phyloP scores from a whole-genome alignment of 129 eudicot species.

The Kitagawia praeruptora region DNA sequence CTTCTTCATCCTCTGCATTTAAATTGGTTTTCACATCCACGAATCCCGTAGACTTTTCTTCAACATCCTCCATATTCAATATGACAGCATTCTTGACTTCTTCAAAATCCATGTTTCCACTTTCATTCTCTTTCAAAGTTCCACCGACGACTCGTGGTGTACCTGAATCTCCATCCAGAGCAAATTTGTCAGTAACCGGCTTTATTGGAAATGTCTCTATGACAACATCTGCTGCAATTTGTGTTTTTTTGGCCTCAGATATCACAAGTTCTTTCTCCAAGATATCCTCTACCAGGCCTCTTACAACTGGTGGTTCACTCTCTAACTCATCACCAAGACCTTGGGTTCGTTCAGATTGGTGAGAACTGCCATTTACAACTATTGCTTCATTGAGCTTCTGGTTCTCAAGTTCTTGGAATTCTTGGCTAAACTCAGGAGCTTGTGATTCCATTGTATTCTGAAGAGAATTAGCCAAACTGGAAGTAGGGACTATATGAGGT shows the following conservation, averaged over 20 bases:
- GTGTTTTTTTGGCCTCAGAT: slow-evolving; percentile 12
- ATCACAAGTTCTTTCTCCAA: slow-evolving; percentile 23
- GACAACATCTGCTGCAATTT: slow-evolving; percentile 24
- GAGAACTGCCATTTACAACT: slow-evolving; percentile 4
- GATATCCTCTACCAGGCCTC: slow-evolving; percentile 20
- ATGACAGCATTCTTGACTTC: slow-evolving; percentile 5
- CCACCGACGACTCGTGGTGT: slow-evolving; percentile 9
- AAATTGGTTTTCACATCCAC: slow-evolving; percentile 14
- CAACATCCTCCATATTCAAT: slow-evolving; percentile 5
- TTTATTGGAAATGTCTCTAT: slow-evolving; percentile 75
- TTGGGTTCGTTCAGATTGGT: slow-evolving; percentile 13
- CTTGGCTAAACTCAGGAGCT: slow-evolving; percentile 19
- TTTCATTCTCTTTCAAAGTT: slow-evolving; percentile 10
- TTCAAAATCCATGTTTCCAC: slow-evolving; percentile 16
- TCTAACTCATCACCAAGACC: slow-evolving; percentile 7
- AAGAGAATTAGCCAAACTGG: slow-evolving; percentile 12
- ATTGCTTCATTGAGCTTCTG: slow-evolving; percentile 20
- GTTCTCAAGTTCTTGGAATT: slow-evolving; percentile 22
- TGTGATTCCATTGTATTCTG: slow-evolving; percentile 22
- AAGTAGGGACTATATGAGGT: slow-evolving; percentile 16
- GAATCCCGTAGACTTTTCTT: slow-evolving; percentile 13
- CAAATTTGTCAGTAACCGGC: slow-evolving; percentile 29
- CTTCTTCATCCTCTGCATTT: slow-evolving; percentile 21
- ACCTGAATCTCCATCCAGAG: slow-evolving; percentile 19
- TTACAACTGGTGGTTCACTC: slow-evolving; percentile 12